Percentiles rank a stretch among this genome's conserved stretches.
Conservation (phyloP, 2,329 filamentous ascomycete species). For the Exophiala sideris region DNA sequence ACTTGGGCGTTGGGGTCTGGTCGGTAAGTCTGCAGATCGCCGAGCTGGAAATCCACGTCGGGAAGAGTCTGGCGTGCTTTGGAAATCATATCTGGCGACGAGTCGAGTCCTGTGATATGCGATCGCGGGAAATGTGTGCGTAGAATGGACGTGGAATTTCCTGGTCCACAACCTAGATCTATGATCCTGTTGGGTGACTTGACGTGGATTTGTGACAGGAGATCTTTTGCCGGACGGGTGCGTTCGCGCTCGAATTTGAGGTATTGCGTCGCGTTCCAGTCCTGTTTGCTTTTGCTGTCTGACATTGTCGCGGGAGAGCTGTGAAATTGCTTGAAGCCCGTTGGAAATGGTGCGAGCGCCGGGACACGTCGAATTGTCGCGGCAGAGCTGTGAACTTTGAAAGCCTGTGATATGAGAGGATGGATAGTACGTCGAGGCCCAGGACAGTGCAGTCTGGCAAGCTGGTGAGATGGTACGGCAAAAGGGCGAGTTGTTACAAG, state of each 20-base stretch:
- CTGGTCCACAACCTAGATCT: slow-evolving; percentile 60
- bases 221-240: slow-evolving; percentile 53
- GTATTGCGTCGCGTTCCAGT: slow-evolving; percentile 59
- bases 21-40: slow-evolving; percentile 45
- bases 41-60: slow-evolving; percentile 44
- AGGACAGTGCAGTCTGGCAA: no score
- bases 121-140: slow-evolving; percentile 48
- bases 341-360: no score
- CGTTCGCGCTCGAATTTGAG: slow-evolving; percentile 54
- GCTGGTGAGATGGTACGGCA: no score
- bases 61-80: slow-evolving; percentile 46
- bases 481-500: no score
- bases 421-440: no score
- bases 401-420: no score
- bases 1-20: slow-evolving; percentile 26
- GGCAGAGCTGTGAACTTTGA: background rate
- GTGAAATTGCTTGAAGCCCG: no score
- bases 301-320: background rate
- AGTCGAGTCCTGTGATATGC: slow-evolving; percentile 52
- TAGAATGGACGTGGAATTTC: slow-evolving; percentile 55
- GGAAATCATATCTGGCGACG: slow-evolving; percentile 54
- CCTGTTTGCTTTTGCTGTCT: slow-evolving; percentile 24
- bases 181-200: slow-evolving; percentile 45
- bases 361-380: background rate
- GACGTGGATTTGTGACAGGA: slow-evolving; percentile 49